Percentiles rank a stretch among this genome's conserved stretches.
Conservation (phyloP, 495 filamentous ascomycete genomes). For the Evansstolkia leycettana region DNA sequence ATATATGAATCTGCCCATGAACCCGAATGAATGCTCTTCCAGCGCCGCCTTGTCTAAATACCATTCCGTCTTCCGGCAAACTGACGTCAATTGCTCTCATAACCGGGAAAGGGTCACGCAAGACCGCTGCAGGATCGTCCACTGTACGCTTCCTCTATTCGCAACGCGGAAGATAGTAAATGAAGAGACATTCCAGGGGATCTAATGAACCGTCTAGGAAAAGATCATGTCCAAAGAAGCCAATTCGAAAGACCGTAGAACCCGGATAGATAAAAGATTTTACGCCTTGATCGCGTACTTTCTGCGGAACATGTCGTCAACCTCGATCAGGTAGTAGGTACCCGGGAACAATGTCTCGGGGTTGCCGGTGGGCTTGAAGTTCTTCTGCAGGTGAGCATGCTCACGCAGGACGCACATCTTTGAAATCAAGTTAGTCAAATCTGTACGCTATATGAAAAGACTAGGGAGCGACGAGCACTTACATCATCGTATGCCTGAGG, state of each 20-base stretch:
- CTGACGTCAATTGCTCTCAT: too few species aligned
- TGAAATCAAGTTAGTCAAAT: slow-evolving; percentile 4
- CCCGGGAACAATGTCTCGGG: slow-evolving; percentile 63
- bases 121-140: too few species aligned
- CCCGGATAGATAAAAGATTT: slow-evolving; percentile 10
- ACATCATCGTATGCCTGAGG: slow-evolving; percentile 83
- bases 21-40: too few species aligned
- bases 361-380: slow-evolving; percentile 68
- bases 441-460: not conserved
- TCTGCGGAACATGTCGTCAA: slow-evolving; percentile 94
- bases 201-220: not conserved
- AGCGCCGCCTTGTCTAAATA: too few species aligned
- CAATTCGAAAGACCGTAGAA: slow-evolving; percentile 12
- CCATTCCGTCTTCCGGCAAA: too few species aligned
- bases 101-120: too few species aligned
- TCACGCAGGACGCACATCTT: slow-evolving; percentile 91
- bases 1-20: too few species aligned
- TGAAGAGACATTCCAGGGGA: not conserved
- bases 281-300: slow-evolving; percentile 81
- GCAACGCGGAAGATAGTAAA: not conserved
- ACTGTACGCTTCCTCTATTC: too few species aligned
- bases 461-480: slow-evolving; percentile 24
- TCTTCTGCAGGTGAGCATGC: slow-evolving; percentile 87
- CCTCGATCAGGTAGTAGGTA: slow-evolving; percentile 78
- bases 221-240: slow-evolving; percentile 18